phyloP scores from a whole-genome alignment of 441 rosid species.

The Eugenia klotzschiana region DNA sequence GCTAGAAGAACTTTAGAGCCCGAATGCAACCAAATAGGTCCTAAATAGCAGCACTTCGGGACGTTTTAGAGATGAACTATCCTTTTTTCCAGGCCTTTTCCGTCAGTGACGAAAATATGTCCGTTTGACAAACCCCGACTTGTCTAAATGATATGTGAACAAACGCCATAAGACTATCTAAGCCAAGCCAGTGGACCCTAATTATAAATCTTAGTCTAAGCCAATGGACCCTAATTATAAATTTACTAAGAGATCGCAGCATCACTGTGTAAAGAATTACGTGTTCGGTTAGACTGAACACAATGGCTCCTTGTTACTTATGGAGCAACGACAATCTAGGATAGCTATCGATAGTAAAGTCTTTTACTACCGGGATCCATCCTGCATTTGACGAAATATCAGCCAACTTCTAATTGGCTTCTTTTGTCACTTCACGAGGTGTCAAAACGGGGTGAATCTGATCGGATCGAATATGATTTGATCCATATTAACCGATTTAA shows the following conservation, averaged over 20 bases:
- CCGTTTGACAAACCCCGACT: background rate
- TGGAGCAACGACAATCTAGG: background rate
- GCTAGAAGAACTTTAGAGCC: too few species aligned
- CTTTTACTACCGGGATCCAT: background rate
- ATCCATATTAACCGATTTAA: too few species aligned
- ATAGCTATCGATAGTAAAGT: background rate
- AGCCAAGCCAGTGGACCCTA: background rate
- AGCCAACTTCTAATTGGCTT: background rate
- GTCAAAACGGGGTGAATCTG: fast-evolving
- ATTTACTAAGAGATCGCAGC: background rate
- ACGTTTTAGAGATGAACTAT: background rate
- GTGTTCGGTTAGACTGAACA: background rate
- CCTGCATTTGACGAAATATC: background rate
- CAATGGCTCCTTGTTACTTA: background rate
- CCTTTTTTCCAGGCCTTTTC: background rate
- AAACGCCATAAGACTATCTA: background rate
- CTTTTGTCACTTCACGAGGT: too few species aligned
- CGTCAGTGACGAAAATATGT: background rate
- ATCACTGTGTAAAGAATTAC: background rate
- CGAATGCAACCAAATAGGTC: too few species aligned
- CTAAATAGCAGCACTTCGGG: background rate
- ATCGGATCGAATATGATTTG: too few species aligned
- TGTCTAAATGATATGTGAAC: background rate
- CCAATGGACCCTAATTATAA: background rate
- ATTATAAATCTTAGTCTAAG: background rate